A percentile compares a stretch with the other conserved stretches of the same genome.
Conservation (phyloP, 2,329 filamentous ascomycete genomes). For the Colletotrichum scovillei region DNA sequence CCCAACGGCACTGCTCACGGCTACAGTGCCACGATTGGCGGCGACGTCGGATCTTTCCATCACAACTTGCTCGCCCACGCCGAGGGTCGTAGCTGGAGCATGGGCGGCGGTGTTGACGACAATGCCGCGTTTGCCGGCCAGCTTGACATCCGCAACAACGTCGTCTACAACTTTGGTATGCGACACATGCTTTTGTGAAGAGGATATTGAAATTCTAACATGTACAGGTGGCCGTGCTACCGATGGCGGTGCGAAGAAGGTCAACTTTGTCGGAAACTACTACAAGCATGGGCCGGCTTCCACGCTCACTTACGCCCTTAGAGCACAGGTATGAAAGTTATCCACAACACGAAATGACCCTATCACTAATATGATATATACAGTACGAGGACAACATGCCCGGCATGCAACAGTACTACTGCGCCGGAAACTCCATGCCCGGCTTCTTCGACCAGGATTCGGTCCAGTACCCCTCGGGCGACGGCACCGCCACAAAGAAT, state of each 20-base stretch:
- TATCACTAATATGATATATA: neutral
- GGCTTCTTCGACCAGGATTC: conserved; percentile 43
- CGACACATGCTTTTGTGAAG: too few relatives aligned
- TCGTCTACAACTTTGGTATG: conserved; percentile 49
- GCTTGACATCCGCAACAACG: conserved; percentile 49
- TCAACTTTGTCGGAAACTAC: conserved; percentile 47
- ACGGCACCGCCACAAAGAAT: conserved; percentile 37
- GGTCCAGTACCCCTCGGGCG: conserved; percentile 40
- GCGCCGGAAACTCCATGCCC: conserved; percentile 46
- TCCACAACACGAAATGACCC: neutral
- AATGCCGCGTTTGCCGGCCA: conserved; percentile 44
- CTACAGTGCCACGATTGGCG: conserved; percentile 44
- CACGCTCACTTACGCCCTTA: conserved; percentile 41
- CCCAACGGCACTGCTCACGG: conserved; percentile 44
- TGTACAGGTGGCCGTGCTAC: conserved; percentile 40
- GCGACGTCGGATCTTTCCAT: conserved; percentile 48
- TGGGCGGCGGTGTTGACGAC: conserved; percentile 46
- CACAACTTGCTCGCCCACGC: conserved; percentile 48
- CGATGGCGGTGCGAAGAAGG: conserved; percentile 46
- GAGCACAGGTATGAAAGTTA: conserved; percentile 35
- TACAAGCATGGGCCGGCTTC: conserved; percentile 48
- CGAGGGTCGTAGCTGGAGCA: conserved; percentile 48
- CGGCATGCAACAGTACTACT: conserved; percentile 47
- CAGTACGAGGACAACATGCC: conserved; percentile 46
- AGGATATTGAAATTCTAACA: neutral